Evolutionary conservation across 768 basidiomycete genomes (phyloP).

Genomic region (Mycena maculata): DNA sequence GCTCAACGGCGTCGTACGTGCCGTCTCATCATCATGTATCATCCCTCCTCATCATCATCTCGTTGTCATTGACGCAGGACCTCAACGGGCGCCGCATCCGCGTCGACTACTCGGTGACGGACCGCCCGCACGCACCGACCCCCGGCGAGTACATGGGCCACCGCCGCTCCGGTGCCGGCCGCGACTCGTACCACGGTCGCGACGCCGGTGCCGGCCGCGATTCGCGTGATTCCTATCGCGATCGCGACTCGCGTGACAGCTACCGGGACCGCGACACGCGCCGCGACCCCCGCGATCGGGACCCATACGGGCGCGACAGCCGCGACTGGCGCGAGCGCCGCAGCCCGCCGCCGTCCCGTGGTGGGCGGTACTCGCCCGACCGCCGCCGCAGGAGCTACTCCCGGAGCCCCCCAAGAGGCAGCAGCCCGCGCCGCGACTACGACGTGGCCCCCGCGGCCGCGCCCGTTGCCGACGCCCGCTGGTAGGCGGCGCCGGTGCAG

Average conservation of each 20-base stretch:
- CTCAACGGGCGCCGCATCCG: slow-evolving; percentile 96
- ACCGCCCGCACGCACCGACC: slow-evolving; percentile 93
- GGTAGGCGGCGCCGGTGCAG: slow-evolving; percentile 60
- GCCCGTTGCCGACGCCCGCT: slow-evolving; percentile 59
- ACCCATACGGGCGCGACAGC: slow-evolving; percentile 76
- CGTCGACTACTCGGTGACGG: slow-evolving; percentile 96
- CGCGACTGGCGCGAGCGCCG: slow-evolving; percentile 86
- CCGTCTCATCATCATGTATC: slow-evolving; percentile 13
- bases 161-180: slow-evolving; percentile 64
- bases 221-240: slow-evolving; percentile 55
- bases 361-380: slow-evolving; percentile 81
- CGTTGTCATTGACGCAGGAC: too few relatives aligned
- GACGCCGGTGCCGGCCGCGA: too few relatives aligned
- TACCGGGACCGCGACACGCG: slow-evolving; percentile 61
- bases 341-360: slow-evolving; percentile 72
- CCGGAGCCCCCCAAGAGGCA: slow-evolving; percentile 82
- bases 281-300: slow-evolving; percentile 66
- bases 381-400: slow-evolving; percentile 82
- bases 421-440: slow-evolving; percentile 63
- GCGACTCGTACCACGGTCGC: slow-evolving; percentile 52
- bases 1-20: slow-evolving; percentile 88
- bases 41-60: slow-evolving; percentile 15
- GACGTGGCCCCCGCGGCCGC: slow-evolving; percentile 50
- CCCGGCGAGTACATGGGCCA: slow-evolving; percentile 99
- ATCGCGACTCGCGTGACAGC: slow-evolving; percentile 52